Percentiles rank a stretch among this genome's conserved stretches.
Evolutionary conservation across 2,329 filamentous ascomycete genomes (phyloP).

Genomic region (Claviceps sp.): DNA sequence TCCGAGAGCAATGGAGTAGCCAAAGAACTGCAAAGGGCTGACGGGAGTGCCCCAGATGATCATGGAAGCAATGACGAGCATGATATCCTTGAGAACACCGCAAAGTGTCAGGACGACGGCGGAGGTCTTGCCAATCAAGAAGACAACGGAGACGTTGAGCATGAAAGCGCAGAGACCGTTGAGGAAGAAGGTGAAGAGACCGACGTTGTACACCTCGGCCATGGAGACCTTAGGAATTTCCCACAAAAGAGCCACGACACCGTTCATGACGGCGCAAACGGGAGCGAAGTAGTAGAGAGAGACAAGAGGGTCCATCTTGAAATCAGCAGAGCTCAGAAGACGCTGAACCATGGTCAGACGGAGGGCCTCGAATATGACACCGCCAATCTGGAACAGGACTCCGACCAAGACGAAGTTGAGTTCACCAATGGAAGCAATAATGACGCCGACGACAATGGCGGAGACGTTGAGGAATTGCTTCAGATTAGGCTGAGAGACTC

Average conservation of each 20-base stretch:
- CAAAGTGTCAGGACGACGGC: slow-evolving; percentile 77
- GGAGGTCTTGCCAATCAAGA: slow-evolving; percentile 79
- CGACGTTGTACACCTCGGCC: slow-evolving; percentile 60
- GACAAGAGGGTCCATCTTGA: slow-evolving; percentile 84
- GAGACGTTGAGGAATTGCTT: slow-evolving; percentile 87
- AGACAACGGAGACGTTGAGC: slow-evolving; percentile 75
- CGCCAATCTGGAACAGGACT: slow-evolving; percentile 65
- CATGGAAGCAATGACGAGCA: slow-evolving; percentile 69
- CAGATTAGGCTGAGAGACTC: slow-evolving; percentile 70
- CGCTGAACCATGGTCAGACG: slow-evolving; percentile 76
- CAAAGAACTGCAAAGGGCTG: slow-evolving; percentile 64
- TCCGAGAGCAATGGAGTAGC: slow-evolving; percentile 65
- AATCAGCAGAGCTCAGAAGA: slow-evolving; percentile 67
- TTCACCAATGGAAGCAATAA: slow-evolving; percentile 90
- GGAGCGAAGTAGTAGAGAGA: slow-evolving; percentile 86
- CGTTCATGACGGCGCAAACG: slow-evolving; percentile 73
- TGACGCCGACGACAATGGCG: slow-evolving; percentile 84
- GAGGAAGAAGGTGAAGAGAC: slow-evolving; percentile 55
- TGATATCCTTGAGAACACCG: slow-evolving; percentile 78
- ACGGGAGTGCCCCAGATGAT: slow-evolving; percentile 69
- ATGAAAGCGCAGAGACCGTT: slow-evolving; percentile 71
- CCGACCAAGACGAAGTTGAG: slow-evolving; percentile 80
- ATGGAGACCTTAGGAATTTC: slow-evolving; percentile 59
- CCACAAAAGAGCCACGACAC: slow-evolving; percentile 56
- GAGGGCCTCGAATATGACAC: slow-evolving; percentile 70